These are phyloP conservation scores for Globisporangium nodosum DNA, from an alignment of 352 stramenopile species.

Conservation along the genomic window DNA sequence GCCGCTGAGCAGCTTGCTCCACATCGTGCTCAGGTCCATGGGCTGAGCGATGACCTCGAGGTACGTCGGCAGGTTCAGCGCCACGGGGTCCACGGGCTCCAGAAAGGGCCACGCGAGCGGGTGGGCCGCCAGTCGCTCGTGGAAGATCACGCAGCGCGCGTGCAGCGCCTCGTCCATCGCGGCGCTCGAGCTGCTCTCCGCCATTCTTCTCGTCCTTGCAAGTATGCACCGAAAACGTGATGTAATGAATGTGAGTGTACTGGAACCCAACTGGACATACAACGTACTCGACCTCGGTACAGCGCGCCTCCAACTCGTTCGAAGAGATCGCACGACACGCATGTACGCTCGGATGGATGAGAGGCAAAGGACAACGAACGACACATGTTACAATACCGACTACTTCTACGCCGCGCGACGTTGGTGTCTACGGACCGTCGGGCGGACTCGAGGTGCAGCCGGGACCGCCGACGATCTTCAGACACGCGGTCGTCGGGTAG, in stretches of 20 bases:
- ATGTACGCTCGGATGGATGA: no score
- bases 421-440: no score
- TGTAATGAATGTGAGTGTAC: no score
- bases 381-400: no score
- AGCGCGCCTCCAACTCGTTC: no score
- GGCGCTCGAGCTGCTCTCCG: not conserved
- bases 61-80: slow-evolving; percentile 92
- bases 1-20: slow-evolving; percentile 55
- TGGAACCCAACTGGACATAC: not conserved
- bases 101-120: slow-evolving; percentile 86
- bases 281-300: no score
- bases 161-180: slow-evolving; percentile 39
- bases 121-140: slow-evolving; percentile 60
- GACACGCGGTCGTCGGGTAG: slow-evolving; percentile 44
- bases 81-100: slow-evolving; percentile 92
- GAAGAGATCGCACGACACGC: no score
- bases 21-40: slow-evolving; percentile 97
- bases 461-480: slow-evolving; percentile 46
- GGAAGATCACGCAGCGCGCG: slow-evolving; percentile 49
- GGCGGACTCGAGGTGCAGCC: slow-evolving; percentile 18
- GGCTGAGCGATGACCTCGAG: slow-evolving; percentile 91
- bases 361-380: no score
- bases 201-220: not conserved
- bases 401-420: no score
- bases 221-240: no score